A percentile compares a stretch with the other conserved stretches of the same genome.
Conservation (phyloP, 2,329 filamentous ascomycete genomes). For the Nigrospora sphaerica region DNA sequence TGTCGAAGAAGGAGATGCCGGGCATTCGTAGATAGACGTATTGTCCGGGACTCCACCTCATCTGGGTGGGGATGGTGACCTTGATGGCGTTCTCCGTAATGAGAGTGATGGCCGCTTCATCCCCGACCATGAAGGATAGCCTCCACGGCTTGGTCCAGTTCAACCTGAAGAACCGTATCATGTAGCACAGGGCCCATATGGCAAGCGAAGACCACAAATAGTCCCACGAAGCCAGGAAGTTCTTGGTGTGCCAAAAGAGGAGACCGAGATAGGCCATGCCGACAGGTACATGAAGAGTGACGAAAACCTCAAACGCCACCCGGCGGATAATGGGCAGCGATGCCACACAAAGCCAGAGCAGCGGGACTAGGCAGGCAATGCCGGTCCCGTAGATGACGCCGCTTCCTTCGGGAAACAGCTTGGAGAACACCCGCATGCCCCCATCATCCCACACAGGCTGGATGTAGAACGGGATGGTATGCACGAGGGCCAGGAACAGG, state of each 20-base stretch:
- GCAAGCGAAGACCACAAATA: slow-evolving; percentile 78
- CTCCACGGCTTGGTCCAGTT: slow-evolving; percentile 84
- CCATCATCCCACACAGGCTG: slow-evolving; percentile 80
- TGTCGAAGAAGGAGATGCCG: slow-evolving; percentile 81
- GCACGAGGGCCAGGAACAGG: slow-evolving; percentile 73
- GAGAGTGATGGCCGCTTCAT: slow-evolving; percentile 83
- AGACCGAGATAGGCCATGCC: slow-evolving; percentile 74
- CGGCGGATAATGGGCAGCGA: slow-evolving; percentile 74
- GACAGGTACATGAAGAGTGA: slow-evolving; percentile 74
- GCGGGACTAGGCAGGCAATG: slow-evolving; percentile 71
- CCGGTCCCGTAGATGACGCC: slow-evolving; percentile 81
- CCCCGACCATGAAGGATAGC: slow-evolving; percentile 76
- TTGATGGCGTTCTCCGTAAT: slow-evolving; percentile 94
- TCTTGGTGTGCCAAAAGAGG: slow-evolving; percentile 94
- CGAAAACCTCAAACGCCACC: slow-evolving; percentile 79
- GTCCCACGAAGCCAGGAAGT: slow-evolving; percentile 82
- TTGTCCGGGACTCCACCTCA: slow-evolving; percentile 88
- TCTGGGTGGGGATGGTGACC: slow-evolving; percentile 86
- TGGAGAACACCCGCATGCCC: slow-evolving; percentile 62
- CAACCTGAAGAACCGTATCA: slow-evolving; percentile 71
- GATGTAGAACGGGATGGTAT: slow-evolving; percentile 83
- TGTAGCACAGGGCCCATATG: slow-evolving; percentile 72
- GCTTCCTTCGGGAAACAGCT: slow-evolving; percentile 57
- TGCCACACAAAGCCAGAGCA: slow-evolving; percentile 76
- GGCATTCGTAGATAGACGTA: slow-evolving; percentile 95